Conservation (phyloP, 2,329 filamentous ascomycete species). For the Scytalidium lignicola region DNA sequence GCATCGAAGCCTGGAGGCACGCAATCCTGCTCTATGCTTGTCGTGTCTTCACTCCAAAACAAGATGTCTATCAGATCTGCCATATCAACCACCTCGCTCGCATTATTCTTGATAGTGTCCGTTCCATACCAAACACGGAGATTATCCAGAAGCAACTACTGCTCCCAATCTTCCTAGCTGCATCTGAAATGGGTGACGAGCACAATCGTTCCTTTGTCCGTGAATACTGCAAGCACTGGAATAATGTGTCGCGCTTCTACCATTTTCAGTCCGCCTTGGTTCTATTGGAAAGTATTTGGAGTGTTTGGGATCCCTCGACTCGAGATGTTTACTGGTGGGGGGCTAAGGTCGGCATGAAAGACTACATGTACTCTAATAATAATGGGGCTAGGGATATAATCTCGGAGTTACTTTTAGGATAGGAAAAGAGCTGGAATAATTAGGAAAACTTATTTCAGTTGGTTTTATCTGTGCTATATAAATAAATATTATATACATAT, state of each 20-base stretch:
- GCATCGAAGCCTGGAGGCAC: conserved; percentile 30
- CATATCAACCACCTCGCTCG: conserved; percentile 9
- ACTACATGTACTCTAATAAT: too few species aligned
- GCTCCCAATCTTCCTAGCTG: conserved; percentile 31
- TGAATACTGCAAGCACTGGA: not conserved
- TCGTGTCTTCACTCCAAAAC: conserved; percentile 23
- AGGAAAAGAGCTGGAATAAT: too few species aligned
- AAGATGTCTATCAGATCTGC: conserved; percentile 3
- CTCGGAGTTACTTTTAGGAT: too few species aligned
- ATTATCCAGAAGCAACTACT: conserved; percentile 32
- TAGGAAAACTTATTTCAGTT: too few species aligned
- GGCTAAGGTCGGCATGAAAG: too few species aligned
- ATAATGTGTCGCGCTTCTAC: not conserved
- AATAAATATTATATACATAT: too few species aligned
- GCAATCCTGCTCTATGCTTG: conserved; percentile 28
- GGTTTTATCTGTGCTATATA: too few species aligned
- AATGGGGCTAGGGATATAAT: too few species aligned
- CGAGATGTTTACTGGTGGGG: not conserved
- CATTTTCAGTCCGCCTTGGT: not conserved
- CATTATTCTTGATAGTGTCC: conserved; percentile 24
- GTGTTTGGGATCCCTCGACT: not conserved
- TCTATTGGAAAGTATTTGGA: not conserved
- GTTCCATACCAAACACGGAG: conserved; percentile 20
- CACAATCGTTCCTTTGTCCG: not conserved
- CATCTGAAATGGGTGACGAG: conserved; percentile 19